Conservation (phyloP, 2,329 filamentous ascomycete genomes). For the Sphaerostilbella broomeana region DNA sequence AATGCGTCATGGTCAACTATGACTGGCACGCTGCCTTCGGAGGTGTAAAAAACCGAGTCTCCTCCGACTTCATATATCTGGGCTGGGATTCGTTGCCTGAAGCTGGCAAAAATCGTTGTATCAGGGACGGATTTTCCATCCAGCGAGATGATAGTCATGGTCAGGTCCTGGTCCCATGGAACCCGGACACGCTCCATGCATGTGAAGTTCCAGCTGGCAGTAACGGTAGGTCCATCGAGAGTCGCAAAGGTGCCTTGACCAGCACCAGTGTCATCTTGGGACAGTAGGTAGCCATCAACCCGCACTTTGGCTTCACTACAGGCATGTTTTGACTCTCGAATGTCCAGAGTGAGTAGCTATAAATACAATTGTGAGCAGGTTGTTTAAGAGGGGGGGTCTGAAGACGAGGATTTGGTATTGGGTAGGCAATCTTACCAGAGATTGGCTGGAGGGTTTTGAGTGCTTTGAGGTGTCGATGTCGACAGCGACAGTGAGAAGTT, state of each 20-base stretch:
- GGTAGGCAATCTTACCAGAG: constrained; percentile 9
- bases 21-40: constrained; percentile 1
- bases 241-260: constrained; percentile 11
- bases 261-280: constrained; percentile 11
- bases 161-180: constrained; percentile 9
- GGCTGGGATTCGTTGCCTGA: constrained; percentile 4
- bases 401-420: too few relatives aligned
- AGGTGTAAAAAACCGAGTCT: constrained; percentile 8
- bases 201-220: constrained; percentile 12
- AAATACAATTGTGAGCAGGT: background rate
- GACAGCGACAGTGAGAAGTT: constrained; percentile 1
- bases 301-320: constrained; percentile 7
- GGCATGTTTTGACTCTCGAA: constrained; percentile 7
- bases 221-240: constrained; percentile 6
- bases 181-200: constrained; percentile 6
- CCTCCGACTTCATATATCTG: constrained; percentile 8
- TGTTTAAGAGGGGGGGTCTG: too few relatives aligned
- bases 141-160: constrained; percentile 7
- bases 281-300: constrained; percentile 9
- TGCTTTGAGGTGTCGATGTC: background rate
- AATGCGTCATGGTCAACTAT: constrained; percentile 1
- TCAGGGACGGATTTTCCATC: constrained; percentile 8
- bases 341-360: constrained; percentile 9
- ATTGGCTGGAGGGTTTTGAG: background rate
- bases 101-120: constrained; percentile 7